phyloP scores from a whole-genome alignment of 495 filamentous ascomycete genomes.

The Tetracladium marchalianum region DNA sequence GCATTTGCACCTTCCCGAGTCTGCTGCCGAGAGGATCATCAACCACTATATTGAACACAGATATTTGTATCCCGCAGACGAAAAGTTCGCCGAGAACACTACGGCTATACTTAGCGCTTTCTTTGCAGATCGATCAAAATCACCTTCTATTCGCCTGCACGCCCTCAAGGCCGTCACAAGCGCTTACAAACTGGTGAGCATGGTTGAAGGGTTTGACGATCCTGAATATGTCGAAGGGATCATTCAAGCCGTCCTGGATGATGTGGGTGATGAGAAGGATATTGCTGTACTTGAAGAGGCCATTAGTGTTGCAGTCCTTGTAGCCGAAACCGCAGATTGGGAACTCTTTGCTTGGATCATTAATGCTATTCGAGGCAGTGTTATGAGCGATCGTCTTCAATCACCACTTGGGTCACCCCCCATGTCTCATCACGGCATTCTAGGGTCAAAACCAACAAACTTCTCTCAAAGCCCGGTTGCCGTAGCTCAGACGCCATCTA shows the following conservation, averaged over 20 bases:
- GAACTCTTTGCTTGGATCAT: slow-evolving; percentile 43
- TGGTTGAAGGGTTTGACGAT: slow-evolving; percentile 40
- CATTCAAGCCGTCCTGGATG: slow-evolving; percentile 33
- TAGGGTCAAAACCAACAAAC: slow-evolving; percentile 2
- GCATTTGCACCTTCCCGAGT: slow-evolving; percentile 45
- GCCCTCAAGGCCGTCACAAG: slow-evolving; percentile 61
- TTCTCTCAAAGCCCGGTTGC: neutral
- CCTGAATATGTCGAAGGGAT: slow-evolving; percentile 31
- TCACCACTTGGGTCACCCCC: slow-evolving; percentile 23
- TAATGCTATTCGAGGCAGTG: slow-evolving; percentile 32
- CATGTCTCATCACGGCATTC: slow-evolving; percentile 9
- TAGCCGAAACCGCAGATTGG: slow-evolving; percentile 36
- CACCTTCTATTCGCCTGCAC: slow-evolving; percentile 54
- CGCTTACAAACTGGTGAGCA: slow-evolving; percentile 49
- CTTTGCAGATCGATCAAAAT: slow-evolving; percentile 51
- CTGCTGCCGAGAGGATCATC: slow-evolving; percentile 46
- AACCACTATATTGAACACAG: slow-evolving; percentile 48
- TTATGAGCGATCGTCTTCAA: slow-evolving; percentile 28
- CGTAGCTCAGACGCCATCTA: slow-evolving; percentile 34
- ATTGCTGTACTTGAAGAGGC: slow-evolving; percentile 39
- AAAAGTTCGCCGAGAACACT: slow-evolving; percentile 55
- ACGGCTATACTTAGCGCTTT: slow-evolving; percentile 53
- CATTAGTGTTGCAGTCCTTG: slow-evolving; percentile 36
- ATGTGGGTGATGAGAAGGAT: slow-evolving; percentile 45
- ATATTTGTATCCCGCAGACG: slow-evolving; percentile 62